A percentile compares a stretch with the other conserved stretches of the same genome.
phyloP scores from a whole-genome alignment of 2,329 filamentous ascomycete species.

The Monilinia laxa region DNA sequence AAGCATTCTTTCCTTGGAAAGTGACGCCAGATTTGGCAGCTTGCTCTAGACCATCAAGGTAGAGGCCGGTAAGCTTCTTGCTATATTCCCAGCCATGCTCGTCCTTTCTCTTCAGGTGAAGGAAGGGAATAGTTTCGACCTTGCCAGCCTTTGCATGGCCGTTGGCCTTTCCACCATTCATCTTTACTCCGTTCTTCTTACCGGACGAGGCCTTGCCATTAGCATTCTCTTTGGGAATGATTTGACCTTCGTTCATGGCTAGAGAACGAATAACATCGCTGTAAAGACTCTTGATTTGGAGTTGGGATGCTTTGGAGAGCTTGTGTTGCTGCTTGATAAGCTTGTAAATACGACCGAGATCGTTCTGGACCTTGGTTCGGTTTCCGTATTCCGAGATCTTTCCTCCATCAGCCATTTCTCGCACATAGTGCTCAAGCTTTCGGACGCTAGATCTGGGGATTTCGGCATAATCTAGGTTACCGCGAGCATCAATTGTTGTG shows the following conservation, averaged over 20 bases:
- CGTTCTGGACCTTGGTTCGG: slow-evolving; percentile 95
- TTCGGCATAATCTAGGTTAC: slow-evolving; percentile 91
- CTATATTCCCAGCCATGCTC: slow-evolving; percentile 98
- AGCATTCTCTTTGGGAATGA: slow-evolving; percentile 81
- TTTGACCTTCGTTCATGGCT: slow-evolving; percentile 97
- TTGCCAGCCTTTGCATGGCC: slow-evolving; percentile 72
- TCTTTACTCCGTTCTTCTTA: slow-evolving; percentile 52
- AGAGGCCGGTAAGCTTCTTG: slow-evolving; percentile 94
- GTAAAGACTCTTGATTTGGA: slow-evolving; percentile 95
- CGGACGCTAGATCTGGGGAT: slow-evolving; percentile 82
- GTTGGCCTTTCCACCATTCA: slow-evolving; percentile 42
- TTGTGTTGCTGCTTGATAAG: slow-evolving; percentile 98
- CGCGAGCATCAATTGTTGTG: slow-evolving; percentile 87
- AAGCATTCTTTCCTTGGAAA: slow-evolving; percentile 90
- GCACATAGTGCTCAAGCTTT: slow-evolving; percentile 97
- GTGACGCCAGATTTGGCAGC: slow-evolving; percentile 84
- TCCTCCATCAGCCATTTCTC: slow-evolving; percentile 96
- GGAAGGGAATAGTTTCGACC: slow-evolving; percentile 95
- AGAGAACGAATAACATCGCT: slow-evolving; percentile 91
- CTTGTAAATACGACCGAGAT: slow-evolving; percentile 93
- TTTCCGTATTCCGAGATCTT: slow-evolving; percentile 99
- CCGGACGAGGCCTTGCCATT: slow-evolving; percentile 49
- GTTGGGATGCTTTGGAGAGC: slow-evolving; percentile 90
- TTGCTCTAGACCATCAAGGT: slow-evolving; percentile 87
- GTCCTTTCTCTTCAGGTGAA: slow-evolving; percentile 92